phyloP scores from a whole-genome alignment of 2,329 filamentous ascomycete species.

The Mycosphaerella sp. region DNA sequence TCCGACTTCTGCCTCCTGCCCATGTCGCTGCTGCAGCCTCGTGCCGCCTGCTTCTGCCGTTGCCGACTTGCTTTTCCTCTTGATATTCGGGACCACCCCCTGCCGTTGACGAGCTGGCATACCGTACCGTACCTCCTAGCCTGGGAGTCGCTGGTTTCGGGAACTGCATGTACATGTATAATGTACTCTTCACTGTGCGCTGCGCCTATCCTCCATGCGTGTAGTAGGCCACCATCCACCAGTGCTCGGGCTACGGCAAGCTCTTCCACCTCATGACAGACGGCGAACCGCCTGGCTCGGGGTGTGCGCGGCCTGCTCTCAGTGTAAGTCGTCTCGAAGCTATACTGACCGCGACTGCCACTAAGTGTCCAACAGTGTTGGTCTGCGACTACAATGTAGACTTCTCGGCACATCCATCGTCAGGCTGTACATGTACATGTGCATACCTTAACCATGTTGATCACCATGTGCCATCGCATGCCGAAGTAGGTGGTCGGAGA shows the following conservation, averaged over 20 bases:
- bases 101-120: no score
- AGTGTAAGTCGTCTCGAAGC: no score
- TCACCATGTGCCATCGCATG: not conserved
- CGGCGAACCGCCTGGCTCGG: no score
- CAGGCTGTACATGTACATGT: not conserved
- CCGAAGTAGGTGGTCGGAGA: not conserved
- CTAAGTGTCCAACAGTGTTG: no score
- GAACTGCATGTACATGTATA: not conserved
- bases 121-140: not conserved
- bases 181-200: no score
- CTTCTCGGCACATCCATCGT: not conserved
- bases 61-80: not conserved
- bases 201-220: no score
- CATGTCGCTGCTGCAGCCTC: not conserved
- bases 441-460: not conserved
- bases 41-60: not conserved
- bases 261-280: no score
- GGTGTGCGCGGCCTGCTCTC: no score
- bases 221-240: no score
- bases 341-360: no score
- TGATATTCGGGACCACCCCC: not conserved
- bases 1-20: not conserved
- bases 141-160: not conserved
- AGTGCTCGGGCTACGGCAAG: no score
- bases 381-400: not conserved